Evolutionary conservation across 2,329 filamentous ascomycete species (phyloP).

Genomic region (Alternaria brassicae): DNA sequence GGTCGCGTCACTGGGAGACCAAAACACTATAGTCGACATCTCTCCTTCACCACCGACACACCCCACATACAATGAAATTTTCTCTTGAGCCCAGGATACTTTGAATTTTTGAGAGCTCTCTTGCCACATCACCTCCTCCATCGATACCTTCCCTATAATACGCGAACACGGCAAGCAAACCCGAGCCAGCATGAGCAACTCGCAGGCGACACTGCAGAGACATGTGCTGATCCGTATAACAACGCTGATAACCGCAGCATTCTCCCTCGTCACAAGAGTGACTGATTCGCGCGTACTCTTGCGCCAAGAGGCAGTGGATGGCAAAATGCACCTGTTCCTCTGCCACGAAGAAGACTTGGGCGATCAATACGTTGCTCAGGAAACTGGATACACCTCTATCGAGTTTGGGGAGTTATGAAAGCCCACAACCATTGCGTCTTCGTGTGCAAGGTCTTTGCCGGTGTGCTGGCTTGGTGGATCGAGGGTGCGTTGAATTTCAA

Average conservation of each 20-base stretch:
- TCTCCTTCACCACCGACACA: background rate
- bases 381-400: background rate
- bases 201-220: background rate
- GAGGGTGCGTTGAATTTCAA: background rate
- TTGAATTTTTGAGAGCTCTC: accelerated
- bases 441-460: background rate
- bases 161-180: background rate
- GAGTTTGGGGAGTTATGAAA: background rate
- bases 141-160: background rate
- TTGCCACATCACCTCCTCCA: too few species aligned
- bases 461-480: background rate
- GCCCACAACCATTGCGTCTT: background rate
- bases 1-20: background rate
- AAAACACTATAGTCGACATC: background rate
- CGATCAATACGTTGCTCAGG: background rate
- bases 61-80: background rate
- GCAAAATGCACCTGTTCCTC: background rate
- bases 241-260: background rate
- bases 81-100: background rate
- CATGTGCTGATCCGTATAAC: background rate
- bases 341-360: background rate
- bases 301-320: background rate
- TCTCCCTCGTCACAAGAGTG: background rate
- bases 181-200: background rate
- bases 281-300: background rate